Evolutionary conservation across 139 green algal species (phyloP).

Genomic region (Dunaliella primolecta): DNA sequence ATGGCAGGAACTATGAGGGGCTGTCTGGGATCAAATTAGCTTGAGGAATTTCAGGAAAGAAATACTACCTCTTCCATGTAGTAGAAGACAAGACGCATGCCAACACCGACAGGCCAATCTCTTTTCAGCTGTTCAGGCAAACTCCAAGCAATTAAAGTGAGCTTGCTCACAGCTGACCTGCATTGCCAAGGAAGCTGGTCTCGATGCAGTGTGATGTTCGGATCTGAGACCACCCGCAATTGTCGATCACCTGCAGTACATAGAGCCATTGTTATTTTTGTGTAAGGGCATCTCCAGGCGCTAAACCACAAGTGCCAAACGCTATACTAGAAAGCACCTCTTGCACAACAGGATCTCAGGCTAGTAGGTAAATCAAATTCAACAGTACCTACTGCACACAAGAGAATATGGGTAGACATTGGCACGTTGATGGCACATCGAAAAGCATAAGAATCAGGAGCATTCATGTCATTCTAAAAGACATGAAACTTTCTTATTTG

Average conservation of each 20-base stretch:
- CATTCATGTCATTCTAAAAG: not conserved
- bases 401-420: no score
- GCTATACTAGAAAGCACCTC: no score
- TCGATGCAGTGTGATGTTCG: conserved; percentile 62
- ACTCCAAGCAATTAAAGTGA: not conserved
- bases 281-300: not conserved
- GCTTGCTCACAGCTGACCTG: not conserved
- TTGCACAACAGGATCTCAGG: no score
- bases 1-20: no score
- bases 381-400: not conserved
- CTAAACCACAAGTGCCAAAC: no score
- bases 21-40: not conserved
- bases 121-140: not conserved
- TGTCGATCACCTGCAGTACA: conserved; percentile 28
- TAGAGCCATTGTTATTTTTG: not conserved
- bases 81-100: no score
- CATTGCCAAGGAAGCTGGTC: not conserved
- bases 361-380: no score
- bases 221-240: conserved; percentile 64
- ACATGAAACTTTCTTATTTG: not conserved
- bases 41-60: not conserved
- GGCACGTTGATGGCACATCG: not conserved
- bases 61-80: conserved; percentile 4
- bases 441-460: not conserved
- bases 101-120: conserved; percentile 1